phyloP scores from a whole-genome alignment of 768 basidiomycete genomes.

The Daedaleopsis sinensis region DNA sequence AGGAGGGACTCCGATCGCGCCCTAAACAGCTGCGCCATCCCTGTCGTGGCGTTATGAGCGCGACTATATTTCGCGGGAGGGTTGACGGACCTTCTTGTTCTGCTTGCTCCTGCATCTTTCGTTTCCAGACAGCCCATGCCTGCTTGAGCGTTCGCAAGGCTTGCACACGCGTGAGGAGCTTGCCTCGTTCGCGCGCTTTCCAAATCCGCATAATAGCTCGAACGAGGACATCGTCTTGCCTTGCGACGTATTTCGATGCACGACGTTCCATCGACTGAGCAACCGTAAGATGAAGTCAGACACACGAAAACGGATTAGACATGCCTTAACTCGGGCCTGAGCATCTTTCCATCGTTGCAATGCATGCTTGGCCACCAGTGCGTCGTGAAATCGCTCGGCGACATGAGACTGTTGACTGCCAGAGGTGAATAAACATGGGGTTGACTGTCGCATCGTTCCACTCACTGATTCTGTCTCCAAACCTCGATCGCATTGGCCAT shows the following conservation, averaged over 20 bases:
- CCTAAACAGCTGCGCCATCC: constrained; percentile 52
- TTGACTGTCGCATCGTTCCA: constrained; percentile 5
- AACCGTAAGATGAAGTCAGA: constrained; percentile 3
- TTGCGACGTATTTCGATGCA: constrained; percentile 55
- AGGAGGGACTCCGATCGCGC: constrained; percentile 45
- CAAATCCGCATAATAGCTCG: constrained; percentile 64
- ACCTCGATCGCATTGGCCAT: constrained; percentile 47
- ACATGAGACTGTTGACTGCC: constrained; percentile 46
- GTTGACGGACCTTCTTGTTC: constrained; percentile 48
- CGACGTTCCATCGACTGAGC: constrained; percentile 56
- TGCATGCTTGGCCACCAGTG: constrained; percentile 45
- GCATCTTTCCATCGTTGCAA: constrained; percentile 61
- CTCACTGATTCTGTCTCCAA: constrained; percentile 66
- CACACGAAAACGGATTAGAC: constrained; percentile 24
- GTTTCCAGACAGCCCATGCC: constrained; percentile 55
- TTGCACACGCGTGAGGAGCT: constrained; percentile 56
- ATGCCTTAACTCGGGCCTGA: constrained; percentile 51
- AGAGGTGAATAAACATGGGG: constrained; percentile 6
- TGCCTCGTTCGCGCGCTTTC: constrained; percentile 69
- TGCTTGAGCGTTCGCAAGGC: constrained; percentile 46
- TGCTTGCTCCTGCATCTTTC: constrained; percentile 41
- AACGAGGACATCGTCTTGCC: constrained; percentile 61
- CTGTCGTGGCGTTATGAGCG: constrained; percentile 32
- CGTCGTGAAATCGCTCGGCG: constrained; percentile 48
- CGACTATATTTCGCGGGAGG: background rate